Evolutionary conservation across 2,329 filamentous ascomycete species (phyloP), one percentile per base, ranked within the genome.

Genomic region (Lasiodiplodia gonubiensis): DNA sequence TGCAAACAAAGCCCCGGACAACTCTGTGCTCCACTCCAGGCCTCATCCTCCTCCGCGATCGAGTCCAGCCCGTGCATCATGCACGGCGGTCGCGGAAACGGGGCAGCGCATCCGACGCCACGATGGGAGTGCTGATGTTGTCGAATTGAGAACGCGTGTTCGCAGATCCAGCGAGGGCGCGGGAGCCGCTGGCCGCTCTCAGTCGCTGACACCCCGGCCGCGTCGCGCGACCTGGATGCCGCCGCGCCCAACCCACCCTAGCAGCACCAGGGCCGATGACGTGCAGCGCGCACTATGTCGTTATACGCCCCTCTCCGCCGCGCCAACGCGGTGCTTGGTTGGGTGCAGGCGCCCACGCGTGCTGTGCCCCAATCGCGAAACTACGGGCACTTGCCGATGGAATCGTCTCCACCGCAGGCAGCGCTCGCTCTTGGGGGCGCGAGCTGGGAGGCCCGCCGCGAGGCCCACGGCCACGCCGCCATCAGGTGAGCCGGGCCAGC

Each of bases 31-130:
- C 35, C 21, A 25, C 21, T 42, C 55, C 37, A 37, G 11, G 11
- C 39, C n/a, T n/a, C n/a, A n/a, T n/a, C n/a, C n/a, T n/a, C n/a
- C 42, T 51, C 59, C 59, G 18, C 59, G 27, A 35, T 49, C 39
- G 37, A 16, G 37, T 23, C 55, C 55, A 42, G 16, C 16, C 57
- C 30, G 57, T 60, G 57, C 59, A 63, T 46, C 16, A 46, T 35
- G 59, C 46, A 30, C 42, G 59, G 59, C 30, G 46, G n/a, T 27
- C 59, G 59, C 59, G 59, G 59, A 63, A 61, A 37, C 59, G 59
- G 59, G 59, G 59, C 25, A 63, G 59, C 59, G 21, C 59, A 18
- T 63, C 59, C 59, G 59, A 37, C 59, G 59, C 27, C 59, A 51
- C 42, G 30, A 63, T 37, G 59, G 12, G 25, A 57, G 11, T 12